Evolutionary conservation across 108 stramenopile genomes (phyloP), one percentile per base, ranked within the genome.

Genomic region (Cyclotella cryptica): DNA sequence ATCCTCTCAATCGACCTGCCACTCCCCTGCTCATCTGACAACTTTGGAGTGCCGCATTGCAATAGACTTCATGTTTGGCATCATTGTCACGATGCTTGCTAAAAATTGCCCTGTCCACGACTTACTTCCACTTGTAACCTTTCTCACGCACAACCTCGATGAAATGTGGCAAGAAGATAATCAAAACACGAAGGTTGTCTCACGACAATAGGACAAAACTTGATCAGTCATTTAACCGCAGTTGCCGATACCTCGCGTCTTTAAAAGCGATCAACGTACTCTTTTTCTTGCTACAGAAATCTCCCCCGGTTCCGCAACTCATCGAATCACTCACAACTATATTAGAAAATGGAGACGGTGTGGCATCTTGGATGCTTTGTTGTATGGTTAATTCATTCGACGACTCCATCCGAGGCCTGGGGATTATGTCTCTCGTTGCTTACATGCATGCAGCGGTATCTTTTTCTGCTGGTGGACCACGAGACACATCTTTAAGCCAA

Each of bases 331-430:
- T 77, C 74, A 81, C 39, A 42, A 64, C 28, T 66, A 77, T 73
- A 74, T 86, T 86, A 78, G 93, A 58, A 72, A 88, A 66, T 77
- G 79, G 45, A 63, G 89, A 66, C 66, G 61, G 57, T 43, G 69
- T 86, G 12, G 88, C 79, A 41, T 87, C 85, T 21, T 95, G 93
- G 93, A 84, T 95, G 27, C 70, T 95, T 11, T 90, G 86, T 59
- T 72, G 87, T 21, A 41, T 95, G 49, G 90, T 92, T 3, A 91
- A 95, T 57, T 82, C 87, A 42, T 82, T 75, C 43, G 89, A 89
- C 54, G 93, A 95, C 63, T 49, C 60, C 17, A 84, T 92, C 10
- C 68, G 89, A 6, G 85, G 84, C 0, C 49, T 92, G 15, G 93
- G 93, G 12, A 84, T 95, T 28, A 84, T 87, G 75, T 88, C 85